A percentile compares a stretch with the other conserved stretches of the same genome.
Conservation (phyloP, 2,329 filamentous ascomycete genomes). For the Aureobasidium uvarum region DNA sequence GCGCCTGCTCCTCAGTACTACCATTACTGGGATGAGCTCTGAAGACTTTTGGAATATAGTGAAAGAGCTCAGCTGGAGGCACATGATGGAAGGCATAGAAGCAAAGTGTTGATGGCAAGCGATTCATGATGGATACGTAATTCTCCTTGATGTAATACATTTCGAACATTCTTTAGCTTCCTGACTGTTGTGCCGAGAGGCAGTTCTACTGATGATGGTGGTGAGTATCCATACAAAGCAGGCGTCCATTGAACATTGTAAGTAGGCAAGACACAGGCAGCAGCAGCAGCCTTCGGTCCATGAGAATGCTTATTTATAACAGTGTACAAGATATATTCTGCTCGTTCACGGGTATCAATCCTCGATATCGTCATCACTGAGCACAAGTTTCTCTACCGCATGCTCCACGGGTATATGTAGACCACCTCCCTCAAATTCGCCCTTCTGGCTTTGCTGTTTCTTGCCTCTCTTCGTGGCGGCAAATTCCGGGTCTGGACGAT, state of each 20-base stretch:
- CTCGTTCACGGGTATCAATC: slow-evolving; percentile 33
- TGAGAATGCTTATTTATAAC: not conserved
- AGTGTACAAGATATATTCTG: not conserved
- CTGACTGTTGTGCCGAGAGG: not conserved
- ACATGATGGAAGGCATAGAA: not conserved
- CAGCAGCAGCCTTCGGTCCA: too few species aligned
- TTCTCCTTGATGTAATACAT: not conserved
- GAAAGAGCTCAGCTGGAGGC: not conserved
- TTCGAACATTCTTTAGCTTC: not conserved
- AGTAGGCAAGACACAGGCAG: too few species aligned
- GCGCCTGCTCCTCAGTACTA: slow-evolving; percentile 11
- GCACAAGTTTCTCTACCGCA: slow-evolving; percentile 40
- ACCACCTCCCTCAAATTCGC: slow-evolving; percentile 29
- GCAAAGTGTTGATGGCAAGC: too few species aligned
- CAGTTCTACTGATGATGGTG: too few species aligned
- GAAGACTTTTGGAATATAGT: not conserved
- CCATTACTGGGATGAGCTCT: not conserved
- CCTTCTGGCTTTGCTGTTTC: slow-evolving; percentile 6
- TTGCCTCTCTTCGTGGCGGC: not conserved
- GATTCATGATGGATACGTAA: not conserved
- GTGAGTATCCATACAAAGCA: too few species aligned
- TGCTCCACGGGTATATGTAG: slow-evolving; percentile 33
- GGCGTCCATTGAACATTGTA: too few species aligned
- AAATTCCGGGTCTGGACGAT: slow-evolving; percentile 10
- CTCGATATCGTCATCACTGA: slow-evolving; percentile 51